These are phyloP conservation scores for Chara braunii DNA, from an alignment of 139 green algal genomes.

Conservation along the genomic window DNA sequence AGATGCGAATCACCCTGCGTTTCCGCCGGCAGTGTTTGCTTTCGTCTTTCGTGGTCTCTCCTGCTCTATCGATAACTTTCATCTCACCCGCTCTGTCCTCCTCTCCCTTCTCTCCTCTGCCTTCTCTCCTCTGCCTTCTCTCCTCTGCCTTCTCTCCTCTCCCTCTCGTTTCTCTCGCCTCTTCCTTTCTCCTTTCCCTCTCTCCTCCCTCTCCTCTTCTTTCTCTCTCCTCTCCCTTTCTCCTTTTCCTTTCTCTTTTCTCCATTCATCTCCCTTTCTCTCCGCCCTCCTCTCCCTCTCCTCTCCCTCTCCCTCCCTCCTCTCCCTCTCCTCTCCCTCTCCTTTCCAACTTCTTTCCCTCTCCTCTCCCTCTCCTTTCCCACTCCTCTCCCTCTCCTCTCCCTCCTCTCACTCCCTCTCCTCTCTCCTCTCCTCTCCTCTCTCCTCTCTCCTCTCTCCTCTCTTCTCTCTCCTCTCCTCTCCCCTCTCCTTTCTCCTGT, in stretches of 20 bases:
- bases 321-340: neutral
- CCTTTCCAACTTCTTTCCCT: neutral
- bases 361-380: neutral
- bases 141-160: neutral
- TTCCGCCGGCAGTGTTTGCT: no score
- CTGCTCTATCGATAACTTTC: no score
- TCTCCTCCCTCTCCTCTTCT: neutral
- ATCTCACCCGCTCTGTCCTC: neutral
- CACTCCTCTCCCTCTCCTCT: neutral
- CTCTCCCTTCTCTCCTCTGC: neutral
- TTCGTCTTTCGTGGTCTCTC: no score
- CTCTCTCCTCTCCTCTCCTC: neutral
- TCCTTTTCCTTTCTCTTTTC: neutral
- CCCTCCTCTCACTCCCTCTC: neutral
- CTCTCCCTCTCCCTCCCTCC: neutral
- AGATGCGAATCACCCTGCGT: no score
- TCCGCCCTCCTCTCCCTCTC: neutral
- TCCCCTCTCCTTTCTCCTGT: no score
- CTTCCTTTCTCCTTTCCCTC: neutral
- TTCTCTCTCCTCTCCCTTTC: neutral
- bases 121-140: neutral
- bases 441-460: neutral
- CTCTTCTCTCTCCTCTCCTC: neutral
- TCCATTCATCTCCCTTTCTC: neutral
- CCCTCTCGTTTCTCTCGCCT: neutral